These are phyloP conservation scores for Penicillium odoratum DNA, from an alignment of 495 filamentous ascomycete species.

Conservation along the genomic window DNA sequence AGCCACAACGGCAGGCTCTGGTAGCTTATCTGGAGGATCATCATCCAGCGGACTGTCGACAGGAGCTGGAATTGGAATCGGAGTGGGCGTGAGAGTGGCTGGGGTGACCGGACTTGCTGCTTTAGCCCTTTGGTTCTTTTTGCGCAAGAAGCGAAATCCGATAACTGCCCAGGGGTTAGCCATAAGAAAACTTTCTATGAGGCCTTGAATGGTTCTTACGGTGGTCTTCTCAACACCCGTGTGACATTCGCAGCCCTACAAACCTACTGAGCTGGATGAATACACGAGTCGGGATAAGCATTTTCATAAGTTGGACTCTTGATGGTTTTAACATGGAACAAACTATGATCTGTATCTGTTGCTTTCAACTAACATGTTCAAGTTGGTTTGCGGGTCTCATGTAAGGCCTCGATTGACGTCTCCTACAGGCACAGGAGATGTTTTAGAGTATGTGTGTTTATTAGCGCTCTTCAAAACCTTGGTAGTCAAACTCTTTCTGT, in stretches of 20 bases:
- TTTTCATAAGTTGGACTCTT: background rate
- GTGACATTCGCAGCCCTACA: background rate
- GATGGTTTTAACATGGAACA: background rate
- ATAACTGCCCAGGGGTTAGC: background rate
- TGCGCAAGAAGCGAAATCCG: background rate
- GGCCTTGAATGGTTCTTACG: background rate
- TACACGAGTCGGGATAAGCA: background rate
- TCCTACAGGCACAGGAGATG: background rate
- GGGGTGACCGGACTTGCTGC: background rate
- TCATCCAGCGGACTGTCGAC: constrained; percentile 6
- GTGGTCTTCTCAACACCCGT: background rate
- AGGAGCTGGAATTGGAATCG: constrained; percentile 11
- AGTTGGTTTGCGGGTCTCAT: background rate
- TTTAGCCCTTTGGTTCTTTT: background rate
- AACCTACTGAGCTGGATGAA: background rate
- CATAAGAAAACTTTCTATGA: no score
- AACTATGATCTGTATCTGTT: background rate
- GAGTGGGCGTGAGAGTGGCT: constrained; percentile 22
- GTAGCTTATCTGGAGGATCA: constrained; percentile 8
- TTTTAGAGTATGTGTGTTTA: background rate
- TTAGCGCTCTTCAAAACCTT: background rate
- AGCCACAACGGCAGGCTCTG: background rate
- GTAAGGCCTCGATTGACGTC: background rate
- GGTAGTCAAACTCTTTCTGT: no score
- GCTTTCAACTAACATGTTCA: background rate